Percentiles rank a stretch among this genome's conserved stretches.
Evolutionary conservation across 2,329 filamentous ascomycete genomes (phyloP).

Genomic region (Colletotrichum brevisporum): DNA sequence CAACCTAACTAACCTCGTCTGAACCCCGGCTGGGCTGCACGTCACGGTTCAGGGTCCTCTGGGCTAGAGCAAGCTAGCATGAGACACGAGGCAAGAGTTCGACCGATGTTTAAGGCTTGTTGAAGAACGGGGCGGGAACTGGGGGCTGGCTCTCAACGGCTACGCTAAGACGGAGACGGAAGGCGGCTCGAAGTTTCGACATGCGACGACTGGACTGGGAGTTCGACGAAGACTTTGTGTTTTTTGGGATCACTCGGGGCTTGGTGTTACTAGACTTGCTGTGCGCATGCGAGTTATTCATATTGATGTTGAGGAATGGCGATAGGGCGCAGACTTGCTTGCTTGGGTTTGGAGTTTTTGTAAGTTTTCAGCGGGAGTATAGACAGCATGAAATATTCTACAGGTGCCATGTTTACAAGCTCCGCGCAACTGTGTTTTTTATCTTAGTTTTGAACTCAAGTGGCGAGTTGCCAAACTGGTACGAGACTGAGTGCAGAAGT

Average conservation of each 20-base stretch:
- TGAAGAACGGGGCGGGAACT: constrained; percentile 4
- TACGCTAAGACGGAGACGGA: constrained; percentile 10
- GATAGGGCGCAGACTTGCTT: too few relatives aligned
- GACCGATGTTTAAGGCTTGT: neutral
- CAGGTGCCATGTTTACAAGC: too few relatives aligned
- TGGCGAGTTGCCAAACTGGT: too few relatives aligned
- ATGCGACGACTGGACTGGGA: neutral
- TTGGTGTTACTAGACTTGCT: too few relatives aligned
- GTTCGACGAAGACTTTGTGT: neutral
- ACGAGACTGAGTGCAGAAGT: too few relatives aligned
- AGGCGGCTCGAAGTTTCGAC: neutral
- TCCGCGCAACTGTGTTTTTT: too few relatives aligned
- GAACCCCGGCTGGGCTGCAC: neutral
- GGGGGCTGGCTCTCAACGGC: neutral
- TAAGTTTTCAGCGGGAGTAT: too few relatives aligned
- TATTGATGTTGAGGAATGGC: too few relatives aligned
- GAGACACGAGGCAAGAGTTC: constrained; percentile 4
- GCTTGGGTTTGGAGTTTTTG: too few relatives aligned
- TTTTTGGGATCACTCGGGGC: neutral
- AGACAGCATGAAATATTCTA: too few relatives aligned
- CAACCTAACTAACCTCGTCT: neutral
- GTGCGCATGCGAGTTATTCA: too few relatives aligned
- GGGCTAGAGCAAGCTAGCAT: neutral
- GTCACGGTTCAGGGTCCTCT: neutral
- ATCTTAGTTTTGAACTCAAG: too few relatives aligned